These are phyloP conservation scores for Paraconiothyrium brasiliense DNA, from an alignment of 2,329 filamentous ascomycete species.

Conservation along the genomic window DNA sequence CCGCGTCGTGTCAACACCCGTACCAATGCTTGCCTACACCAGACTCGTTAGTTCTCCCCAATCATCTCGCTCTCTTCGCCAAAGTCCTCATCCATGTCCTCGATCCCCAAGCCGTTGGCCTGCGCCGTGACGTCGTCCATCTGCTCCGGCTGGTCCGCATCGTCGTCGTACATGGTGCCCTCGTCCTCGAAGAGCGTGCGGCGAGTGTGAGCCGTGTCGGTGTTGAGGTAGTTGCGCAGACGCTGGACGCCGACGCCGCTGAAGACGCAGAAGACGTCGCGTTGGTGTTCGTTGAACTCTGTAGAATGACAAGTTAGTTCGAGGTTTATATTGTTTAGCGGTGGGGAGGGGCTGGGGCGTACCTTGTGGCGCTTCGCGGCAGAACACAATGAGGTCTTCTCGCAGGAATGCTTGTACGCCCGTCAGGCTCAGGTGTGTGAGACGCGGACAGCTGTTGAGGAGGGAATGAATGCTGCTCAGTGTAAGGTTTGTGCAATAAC, in stretches of 20 bases:
- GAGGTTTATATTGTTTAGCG: not conserved
- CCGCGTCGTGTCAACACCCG: not conserved
- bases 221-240: slow-evolving; percentile 81
- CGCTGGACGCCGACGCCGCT: slow-evolving; percentile 83
- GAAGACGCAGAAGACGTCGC: slow-evolving; percentile 97
- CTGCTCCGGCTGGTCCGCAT: slow-evolving; percentile 44
- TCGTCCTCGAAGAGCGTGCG: slow-evolving; percentile 39
- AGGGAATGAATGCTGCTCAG: slow-evolving; percentile 86
- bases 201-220: slow-evolving; percentile 38
- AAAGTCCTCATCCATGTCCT: slow-evolving; percentile 54
- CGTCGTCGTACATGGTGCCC: slow-evolving; percentile 36
- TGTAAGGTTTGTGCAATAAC: slow-evolving; percentile 89
- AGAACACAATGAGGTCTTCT: slow-evolving; percentile 84
- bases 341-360: slow-evolving; percentile 33
- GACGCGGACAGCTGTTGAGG: slow-evolving; percentile 87
- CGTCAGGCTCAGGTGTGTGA: slow-evolving; percentile 94
- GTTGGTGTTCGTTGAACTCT: slow-evolving; percentile 96
- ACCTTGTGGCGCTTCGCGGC: slow-evolving; percentile 83
- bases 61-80: slow-evolving; percentile 58
- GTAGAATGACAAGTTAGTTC: slow-evolving; percentile 10
- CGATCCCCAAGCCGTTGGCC: slow-evolving; percentile 51
- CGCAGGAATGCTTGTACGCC: slow-evolving; percentile 91
- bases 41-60: slow-evolving; percentile 38
- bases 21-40: too few species aligned
- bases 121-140: slow-evolving; percentile 49